Percentiles rank a stretch among this genome's conserved stretches.
phyloP scores from a whole-genome alignment of 1,139 yeast species.

The Yamadazyma epiphylla region DNA sequence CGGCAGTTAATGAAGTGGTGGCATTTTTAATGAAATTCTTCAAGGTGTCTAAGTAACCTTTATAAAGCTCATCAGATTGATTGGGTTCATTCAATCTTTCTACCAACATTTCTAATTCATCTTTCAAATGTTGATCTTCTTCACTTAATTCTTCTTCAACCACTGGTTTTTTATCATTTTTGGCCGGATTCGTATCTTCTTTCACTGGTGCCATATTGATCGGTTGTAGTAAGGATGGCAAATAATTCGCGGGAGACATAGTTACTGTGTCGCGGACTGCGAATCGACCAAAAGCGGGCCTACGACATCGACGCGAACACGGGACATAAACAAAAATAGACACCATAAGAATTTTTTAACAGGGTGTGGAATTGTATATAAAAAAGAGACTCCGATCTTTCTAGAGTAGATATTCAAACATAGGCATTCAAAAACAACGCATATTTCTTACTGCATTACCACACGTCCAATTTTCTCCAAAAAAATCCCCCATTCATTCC shows the following conservation, averaged over 20 bases:
- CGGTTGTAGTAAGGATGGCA: conserved; percentile 4
- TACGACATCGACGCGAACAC: too few species aligned
- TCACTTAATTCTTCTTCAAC: conserved; percentile 81
- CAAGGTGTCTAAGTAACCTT: conserved; percentile 59
- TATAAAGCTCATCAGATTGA: conserved; percentile 48
- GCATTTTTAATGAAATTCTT: conserved; percentile 83
- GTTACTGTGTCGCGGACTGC: too few species aligned
- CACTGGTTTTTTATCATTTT: conserved; percentile 3
- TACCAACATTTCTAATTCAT: conserved; percentile 82
- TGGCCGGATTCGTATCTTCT: background rate
- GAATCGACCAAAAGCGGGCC: too few species aligned
- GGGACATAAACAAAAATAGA: too few species aligned
- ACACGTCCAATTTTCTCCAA: too few species aligned
- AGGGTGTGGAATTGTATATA: too few species aligned
- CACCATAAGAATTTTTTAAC: too few species aligned
- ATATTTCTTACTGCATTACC: too few species aligned
- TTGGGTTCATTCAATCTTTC: conserved; percentile 56
- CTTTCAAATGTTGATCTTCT: conserved; percentile 87
- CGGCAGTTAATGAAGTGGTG: conserved; percentile 98
- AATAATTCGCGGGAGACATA: conserved; percentile 3
- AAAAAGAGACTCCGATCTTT: too few species aligned
- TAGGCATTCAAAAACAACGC: too few species aligned
- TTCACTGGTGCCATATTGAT: conserved; percentile 13
- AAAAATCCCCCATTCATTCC: background rate
- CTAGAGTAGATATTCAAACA: too few species aligned